Percentiles rank a stretch among this genome's conserved stretches.
Conservation (phyloP, 805 yeast genomes). For the Candida vartiovaarae region DNA sequence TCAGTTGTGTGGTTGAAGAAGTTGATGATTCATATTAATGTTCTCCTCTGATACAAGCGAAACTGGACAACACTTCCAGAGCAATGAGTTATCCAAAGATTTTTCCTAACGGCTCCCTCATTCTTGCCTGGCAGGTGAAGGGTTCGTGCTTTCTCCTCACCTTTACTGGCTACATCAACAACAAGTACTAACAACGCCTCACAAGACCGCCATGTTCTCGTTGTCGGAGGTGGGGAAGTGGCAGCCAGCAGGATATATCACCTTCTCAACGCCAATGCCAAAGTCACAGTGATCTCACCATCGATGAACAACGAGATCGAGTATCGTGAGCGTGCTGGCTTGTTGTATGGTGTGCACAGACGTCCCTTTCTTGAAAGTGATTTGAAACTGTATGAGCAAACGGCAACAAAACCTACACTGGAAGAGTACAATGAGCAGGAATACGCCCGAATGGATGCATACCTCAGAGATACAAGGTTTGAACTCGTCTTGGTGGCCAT, state of each 20-base stretch:
- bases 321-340: constrained; percentile 31
- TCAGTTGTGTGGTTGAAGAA: too few species aligned
- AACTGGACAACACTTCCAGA: too few species aligned
- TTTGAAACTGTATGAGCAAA: constrained; percentile 40
- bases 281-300: constrained; percentile 56
- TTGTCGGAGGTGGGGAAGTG: constrained; percentile 75
- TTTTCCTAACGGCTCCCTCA: constrained; percentile 44
- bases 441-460: constrained; percentile 23
- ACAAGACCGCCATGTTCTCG: constrained; percentile 50
- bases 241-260: constrained; percentile 66
- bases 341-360: constrained; percentile 33
- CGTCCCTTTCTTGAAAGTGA: constrained; percentile 42
- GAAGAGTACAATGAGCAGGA: constrained; percentile 14
- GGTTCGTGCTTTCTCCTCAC: constrained; percentile 26
- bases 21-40: too few species aligned
- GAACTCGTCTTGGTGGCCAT: constrained; percentile 68
- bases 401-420: constrained; percentile 5
- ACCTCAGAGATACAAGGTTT: constrained; percentile 32
- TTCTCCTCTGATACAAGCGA: too few species aligned
- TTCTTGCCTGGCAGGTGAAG: constrained; percentile 70
- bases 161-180: constrained; percentile 4
- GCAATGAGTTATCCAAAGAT: constrained; percentile 10
- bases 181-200: constrained; percentile 5
- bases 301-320: constrained; percentile 29
- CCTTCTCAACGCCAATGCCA: constrained; percentile 62